Evolutionary conservation across 2,329 filamentous ascomycete species (phyloP).

Genomic region (Curvularia eragrostidis): DNA sequence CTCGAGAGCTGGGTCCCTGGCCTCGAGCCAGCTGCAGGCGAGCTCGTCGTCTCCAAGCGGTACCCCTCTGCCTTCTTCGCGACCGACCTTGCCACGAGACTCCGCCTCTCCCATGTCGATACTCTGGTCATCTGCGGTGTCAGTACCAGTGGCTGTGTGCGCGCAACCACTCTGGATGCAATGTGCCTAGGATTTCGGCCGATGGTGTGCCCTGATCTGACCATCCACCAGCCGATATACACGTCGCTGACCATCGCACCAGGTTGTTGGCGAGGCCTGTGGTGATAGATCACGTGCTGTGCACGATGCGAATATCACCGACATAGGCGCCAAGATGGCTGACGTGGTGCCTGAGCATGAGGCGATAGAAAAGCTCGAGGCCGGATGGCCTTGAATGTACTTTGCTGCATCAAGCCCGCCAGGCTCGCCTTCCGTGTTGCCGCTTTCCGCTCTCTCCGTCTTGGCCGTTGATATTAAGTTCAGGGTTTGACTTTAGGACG

Average conservation of each 20-base stretch:
- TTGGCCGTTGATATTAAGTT: neutral
- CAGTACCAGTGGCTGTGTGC: slow-evolving; percentile 57
- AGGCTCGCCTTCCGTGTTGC: neutral
- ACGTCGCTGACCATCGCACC: slow-evolving; percentile 18
- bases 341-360: slow-evolving; percentile 55
- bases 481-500: neutral
- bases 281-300: slow-evolving; percentile 56
- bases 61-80: slow-evolving; percentile 57
- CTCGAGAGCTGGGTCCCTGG: slow-evolving; percentile 51
- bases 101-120: slow-evolving; percentile 51
- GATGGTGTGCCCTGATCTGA: slow-evolving; percentile 47
- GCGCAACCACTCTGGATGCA: slow-evolving; percentile 55
- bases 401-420: neutral
- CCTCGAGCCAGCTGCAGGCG: slow-evolving; percentile 47
- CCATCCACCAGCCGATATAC: slow-evolving; percentile 13
- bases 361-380: slow-evolving; percentile 49
- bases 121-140: slow-evolving; percentile 58
- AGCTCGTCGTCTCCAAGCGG: slow-evolving; percentile 52
- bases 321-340: slow-evolving; percentile 57
- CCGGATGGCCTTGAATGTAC: slow-evolving; percentile 44
- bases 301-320: slow-evolving; percentile 55
- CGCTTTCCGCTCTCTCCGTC: neutral
- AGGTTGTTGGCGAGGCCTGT: slow-evolving; percentile 55
- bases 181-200: slow-evolving; percentile 55
- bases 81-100: slow-evolving; percentile 52